Evolutionary conservation across 2,329 filamentous ascomycete species (phyloP).

Genomic region (Aspergillus fischeri): DNA sequence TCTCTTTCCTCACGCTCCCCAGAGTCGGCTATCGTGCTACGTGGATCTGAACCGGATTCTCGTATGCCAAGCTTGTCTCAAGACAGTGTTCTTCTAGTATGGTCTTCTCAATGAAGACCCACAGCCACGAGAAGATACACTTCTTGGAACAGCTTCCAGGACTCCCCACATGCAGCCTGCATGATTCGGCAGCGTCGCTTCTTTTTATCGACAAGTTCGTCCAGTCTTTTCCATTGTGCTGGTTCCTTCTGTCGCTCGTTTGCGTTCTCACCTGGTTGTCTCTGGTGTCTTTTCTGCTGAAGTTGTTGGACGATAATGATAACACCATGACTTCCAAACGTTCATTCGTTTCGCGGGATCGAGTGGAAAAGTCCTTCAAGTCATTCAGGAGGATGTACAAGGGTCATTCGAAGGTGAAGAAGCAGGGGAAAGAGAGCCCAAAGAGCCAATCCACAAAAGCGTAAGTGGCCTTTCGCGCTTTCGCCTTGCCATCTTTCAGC

Average conservation of each 20-base stretch:
- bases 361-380: constrained; percentile 83
- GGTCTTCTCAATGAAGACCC: constrained; percentile 25
- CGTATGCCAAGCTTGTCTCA: constrained; percentile 46
- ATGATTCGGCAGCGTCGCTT: constrained; percentile 47
- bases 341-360: constrained; percentile 78
- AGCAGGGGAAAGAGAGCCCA: constrained; percentile 70
- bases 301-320: constrained; percentile 25
- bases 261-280: constrained; percentile 48
- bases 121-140: constrained; percentile 26
- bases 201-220: constrained; percentile 31
- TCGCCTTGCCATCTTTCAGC: neutral
- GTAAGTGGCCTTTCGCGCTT: constrained; percentile 28
- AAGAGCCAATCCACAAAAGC: constrained; percentile 45
- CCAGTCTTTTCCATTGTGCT: constrained; percentile 39
- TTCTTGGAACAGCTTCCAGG: constrained; percentile 49
- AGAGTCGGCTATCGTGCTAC: constrained; percentile 38
- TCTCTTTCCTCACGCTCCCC: constrained; percentile 44
- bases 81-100: constrained; percentile 22
- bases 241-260: constrained; percentile 31
- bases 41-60: constrained; percentile 31
- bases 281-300: constrained; percentile 36
- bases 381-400: constrained; percentile 69
- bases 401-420: constrained; percentile 78
- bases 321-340: constrained; percentile 79
- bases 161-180: constrained; percentile 48